phyloP scores from a whole-genome alignment of 2,329 filamentous ascomycete genomes.

The Aureobasidium subglaciale region DNA sequence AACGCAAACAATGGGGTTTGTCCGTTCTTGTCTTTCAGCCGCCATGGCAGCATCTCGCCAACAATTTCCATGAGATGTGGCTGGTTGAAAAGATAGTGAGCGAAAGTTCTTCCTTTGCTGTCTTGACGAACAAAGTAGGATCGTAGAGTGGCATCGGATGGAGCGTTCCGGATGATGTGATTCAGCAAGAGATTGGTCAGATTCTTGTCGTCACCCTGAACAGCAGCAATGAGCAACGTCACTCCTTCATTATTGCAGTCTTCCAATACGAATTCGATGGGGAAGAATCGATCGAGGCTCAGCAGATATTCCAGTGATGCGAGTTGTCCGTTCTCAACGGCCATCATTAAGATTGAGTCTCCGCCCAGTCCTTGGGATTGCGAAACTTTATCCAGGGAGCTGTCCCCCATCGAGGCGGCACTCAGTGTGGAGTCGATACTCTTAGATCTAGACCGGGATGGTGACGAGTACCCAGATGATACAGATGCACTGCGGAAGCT shows the following conservation, averaged over 20 bases:
- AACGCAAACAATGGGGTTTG: constrained; percentile 96
- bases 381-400: constrained; percentile 69
- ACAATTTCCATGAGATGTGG: constrained; percentile 72
- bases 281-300: constrained; percentile 67
- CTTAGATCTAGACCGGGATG: constrained; percentile 66
- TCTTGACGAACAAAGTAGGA: constrained; percentile 72
- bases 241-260: constrained; percentile 88
- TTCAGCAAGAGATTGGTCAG: constrained; percentile 70
- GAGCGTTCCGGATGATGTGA: constrained; percentile 53
- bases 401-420: constrained; percentile 49
- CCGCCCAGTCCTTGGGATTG: constrained; percentile 64
- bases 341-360: constrained; percentile 66
- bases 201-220: constrained; percentile 72
- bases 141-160: constrained; percentile 49
- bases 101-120: constrained; percentile 76
- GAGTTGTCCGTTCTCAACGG: constrained; percentile 53
- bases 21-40: constrained; percentile 86
- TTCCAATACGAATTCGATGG: constrained; percentile 61
- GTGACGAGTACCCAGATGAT: constrained; percentile 67
- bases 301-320: constrained; percentile 74
- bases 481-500: constrained; percentile 68
- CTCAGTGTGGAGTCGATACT: constrained; percentile 69
- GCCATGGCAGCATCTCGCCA: constrained; percentile 76
- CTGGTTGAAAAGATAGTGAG: constrained; percentile 93
- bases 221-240: constrained; percentile 79